Percentiles rank a stretch among this genome's conserved stretches.
Evolutionary conservation across 176 grass and related monocot species (phyloP).

Genomic region (Cenchrus americanus): DNA sequence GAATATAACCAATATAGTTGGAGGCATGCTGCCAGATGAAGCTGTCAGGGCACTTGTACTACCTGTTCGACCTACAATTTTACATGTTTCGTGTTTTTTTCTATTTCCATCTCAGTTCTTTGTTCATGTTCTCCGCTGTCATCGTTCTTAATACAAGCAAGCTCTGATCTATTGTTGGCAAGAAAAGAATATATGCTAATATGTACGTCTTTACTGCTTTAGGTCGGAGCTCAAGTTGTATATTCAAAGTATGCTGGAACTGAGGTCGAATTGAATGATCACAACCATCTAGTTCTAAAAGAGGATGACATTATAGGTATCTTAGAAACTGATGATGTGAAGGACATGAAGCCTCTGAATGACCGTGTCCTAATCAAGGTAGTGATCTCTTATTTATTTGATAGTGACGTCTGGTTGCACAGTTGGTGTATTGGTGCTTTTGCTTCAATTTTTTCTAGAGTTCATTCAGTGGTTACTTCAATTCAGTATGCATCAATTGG

Average conservation of each 20-base stretch:
- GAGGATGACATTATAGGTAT: slow-evolving; percentile 84
- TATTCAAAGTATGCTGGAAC: slow-evolving; percentile 90
- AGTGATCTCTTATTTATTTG: not conserved
- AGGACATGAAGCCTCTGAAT: slow-evolving; percentile 79
- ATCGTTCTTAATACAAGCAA: slow-evolving; percentile 19
- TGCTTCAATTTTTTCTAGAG: not conserved
- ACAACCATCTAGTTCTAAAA: slow-evolving; percentile 78
- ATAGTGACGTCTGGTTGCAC: slow-evolving; percentile 21
- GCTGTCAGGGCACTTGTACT: not conserved
- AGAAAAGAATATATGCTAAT: slow-evolving; percentile 1
- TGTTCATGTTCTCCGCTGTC: not conserved
- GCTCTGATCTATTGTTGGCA: not conserved
- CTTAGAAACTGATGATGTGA: slow-evolving; percentile 67
- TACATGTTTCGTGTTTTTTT: not conserved
- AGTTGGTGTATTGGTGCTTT: not conserved
- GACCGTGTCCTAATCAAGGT: slow-evolving; percentile 79
- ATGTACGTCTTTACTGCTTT: slow-evolving; percentile 25
- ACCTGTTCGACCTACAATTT: not conserved
- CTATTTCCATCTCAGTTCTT: not conserved
- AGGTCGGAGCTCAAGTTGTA: slow-evolving; percentile 68
- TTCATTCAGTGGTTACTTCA: not conserved
- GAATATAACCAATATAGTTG: not conserved
- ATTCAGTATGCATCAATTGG: not conserved
- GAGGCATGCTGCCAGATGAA: slow-evolving; percentile 4
- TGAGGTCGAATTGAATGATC: slow-evolving; percentile 78